Evolutionary conservation across 1,284 basidiomycete species (phyloP), one percentile per base, ranked within the genome.

Genomic region (Cryptococcus sp.): DNA sequence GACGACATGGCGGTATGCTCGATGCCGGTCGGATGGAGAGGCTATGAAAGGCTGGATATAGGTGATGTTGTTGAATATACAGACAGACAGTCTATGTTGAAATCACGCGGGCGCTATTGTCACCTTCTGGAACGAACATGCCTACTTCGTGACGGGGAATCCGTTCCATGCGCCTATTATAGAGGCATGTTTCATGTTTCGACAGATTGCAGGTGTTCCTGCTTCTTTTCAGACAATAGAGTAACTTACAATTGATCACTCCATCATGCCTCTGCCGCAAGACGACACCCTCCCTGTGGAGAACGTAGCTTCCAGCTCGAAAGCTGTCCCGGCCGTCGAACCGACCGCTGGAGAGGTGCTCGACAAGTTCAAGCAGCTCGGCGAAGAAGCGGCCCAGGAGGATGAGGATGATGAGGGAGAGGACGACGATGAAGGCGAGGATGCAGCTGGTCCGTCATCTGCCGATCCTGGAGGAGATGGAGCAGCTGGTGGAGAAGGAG

Each of bases 291-390:
- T 66, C 18, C 59, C 58, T 9, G 49, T 35, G 21, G 51, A 46
- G 18, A 53, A 51, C 14, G 36, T 54, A 5, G 51, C 51, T 19
- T 48, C 56, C 1, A 38, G 48, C 9, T 50, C 57, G 2, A 48
- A 50, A 10, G 51, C 51, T 9, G 25, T 39, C 16, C 47, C 54
- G 24, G 47, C 50, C 4, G 44, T 47, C n/a, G 53, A 55, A 14
- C 51, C 31, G 18, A 22, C 54, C 10, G 28, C 53, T 5, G 32
- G 54, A 18, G 62, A 68, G 21, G 47, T 71, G 22, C 43, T 68
- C 7, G 59, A 63, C 38, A 63, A 66, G 55, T 63, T 69, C 37
- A 49, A 57, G 42, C 54, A 60, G 36, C 52, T 65, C 18, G 57
- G 58, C 10, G 38, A 56, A 37, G 54, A 59, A 19, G 60, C 56